phyloP scores from a whole-genome alignment of 2,329 filamentous ascomycete genomes.

The Fusarium sp. region DNA sequence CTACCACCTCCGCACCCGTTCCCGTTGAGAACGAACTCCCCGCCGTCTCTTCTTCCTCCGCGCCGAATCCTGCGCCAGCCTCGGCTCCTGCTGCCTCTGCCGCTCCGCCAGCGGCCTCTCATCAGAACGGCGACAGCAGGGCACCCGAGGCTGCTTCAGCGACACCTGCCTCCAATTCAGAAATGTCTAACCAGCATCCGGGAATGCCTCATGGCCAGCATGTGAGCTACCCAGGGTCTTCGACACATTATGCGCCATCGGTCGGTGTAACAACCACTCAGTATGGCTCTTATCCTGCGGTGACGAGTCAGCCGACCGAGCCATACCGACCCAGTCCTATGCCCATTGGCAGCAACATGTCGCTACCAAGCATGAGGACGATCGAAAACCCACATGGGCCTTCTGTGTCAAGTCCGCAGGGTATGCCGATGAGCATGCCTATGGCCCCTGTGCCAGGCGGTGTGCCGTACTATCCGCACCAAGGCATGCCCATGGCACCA shows the following conservation, averaged over 20 bases:
- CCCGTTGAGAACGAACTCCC: slow-evolving; percentile 31
- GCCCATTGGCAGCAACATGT: slow-evolving; percentile 49
- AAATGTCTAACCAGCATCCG: slow-evolving; percentile 53
- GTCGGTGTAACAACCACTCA: slow-evolving; percentile 44
- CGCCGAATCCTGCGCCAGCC: slow-evolving; percentile 31
- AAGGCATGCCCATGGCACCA: slow-evolving; percentile 50
- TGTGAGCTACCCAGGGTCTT: slow-evolving; percentile 47
- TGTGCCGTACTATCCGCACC: slow-evolving; percentile 60
- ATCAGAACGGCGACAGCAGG: slow-evolving; percentile 51
- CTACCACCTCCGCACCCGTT: slow-evolving; percentile 29
- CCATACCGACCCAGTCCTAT: slow-evolving; percentile 48
- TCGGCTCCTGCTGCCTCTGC: slow-evolving; percentile 35
- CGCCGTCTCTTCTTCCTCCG: slow-evolving; percentile 26
- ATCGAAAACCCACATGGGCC: slow-evolving; percentile 50
- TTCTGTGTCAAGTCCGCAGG: slow-evolving; percentile 52
- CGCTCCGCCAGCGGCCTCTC: slow-evolving; percentile 36
- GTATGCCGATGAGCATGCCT: slow-evolving; percentile 52
- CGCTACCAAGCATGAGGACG: slow-evolving; percentile 57
- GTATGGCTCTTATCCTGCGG: slow-evolving; percentile 50
- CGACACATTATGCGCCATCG: slow-evolving; percentile 43
- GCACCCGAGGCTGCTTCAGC: slow-evolving; percentile 45
- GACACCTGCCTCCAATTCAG: slow-evolving; percentile 37
- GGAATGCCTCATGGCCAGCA: slow-evolving; percentile 48
- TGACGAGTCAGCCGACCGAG: slow-evolving; percentile 46
- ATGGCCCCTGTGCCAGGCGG: slow-evolving; percentile 47